Evolutionary conservation across 352 stramenopile genomes (phyloP).

Genomic region (Phytophthora pinifolia): DNA sequence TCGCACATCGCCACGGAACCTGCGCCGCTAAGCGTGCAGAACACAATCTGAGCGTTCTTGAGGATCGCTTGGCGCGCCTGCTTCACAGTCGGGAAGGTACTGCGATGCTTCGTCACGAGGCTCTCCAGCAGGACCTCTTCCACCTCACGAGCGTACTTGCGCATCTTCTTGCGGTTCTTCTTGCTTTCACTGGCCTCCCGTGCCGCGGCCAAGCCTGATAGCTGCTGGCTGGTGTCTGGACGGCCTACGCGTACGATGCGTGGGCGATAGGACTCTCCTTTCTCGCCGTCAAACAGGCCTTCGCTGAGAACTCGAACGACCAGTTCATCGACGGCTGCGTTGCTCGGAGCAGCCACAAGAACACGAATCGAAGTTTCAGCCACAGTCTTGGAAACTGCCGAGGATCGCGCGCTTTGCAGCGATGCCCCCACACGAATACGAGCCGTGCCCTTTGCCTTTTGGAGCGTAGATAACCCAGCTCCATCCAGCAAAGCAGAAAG

Average conservation of each 20-base stretch:
- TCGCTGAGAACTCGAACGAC: slow-evolving; percentile 70
- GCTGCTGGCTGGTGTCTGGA: slow-evolving; percentile 52
- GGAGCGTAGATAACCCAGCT: slow-evolving; percentile 45
- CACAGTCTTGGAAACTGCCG: slow-evolving; percentile 44
- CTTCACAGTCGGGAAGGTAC: slow-evolving; percentile 52
- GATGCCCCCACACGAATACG: slow-evolving; percentile 76
- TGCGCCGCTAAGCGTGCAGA: slow-evolving; percentile 83
- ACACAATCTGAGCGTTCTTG: slow-evolving; percentile 79
- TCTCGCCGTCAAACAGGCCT: slow-evolving; percentile 54
- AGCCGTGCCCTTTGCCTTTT: slow-evolving; percentile 53
- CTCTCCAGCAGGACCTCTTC: slow-evolving; percentile 74
- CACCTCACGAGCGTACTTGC: slow-evolving; percentile 71
- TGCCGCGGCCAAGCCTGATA: slow-evolving; percentile 21
- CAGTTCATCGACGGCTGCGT: slow-evolving; percentile 79
- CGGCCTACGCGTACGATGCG: slow-evolving; percentile 74
- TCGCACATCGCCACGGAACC: slow-evolving; percentile 82
- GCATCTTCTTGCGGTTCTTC: slow-evolving; percentile 65
- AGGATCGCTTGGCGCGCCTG: slow-evolving; percentile 67
- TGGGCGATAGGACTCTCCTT: slow-evolving; percentile 51
- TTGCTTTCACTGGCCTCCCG: slow-evolving; percentile 34
- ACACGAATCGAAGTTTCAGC: slow-evolving; percentile 65
- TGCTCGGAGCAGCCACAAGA: slow-evolving; percentile 76
- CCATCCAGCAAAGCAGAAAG: slow-evolving; percentile 75
- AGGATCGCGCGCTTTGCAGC: slow-evolving; percentile 36
- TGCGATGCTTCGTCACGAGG: slow-evolving; percentile 63